Conservation (phyloP, 106 monocot genomes). For the Narthecium ossifragum region DNA sequence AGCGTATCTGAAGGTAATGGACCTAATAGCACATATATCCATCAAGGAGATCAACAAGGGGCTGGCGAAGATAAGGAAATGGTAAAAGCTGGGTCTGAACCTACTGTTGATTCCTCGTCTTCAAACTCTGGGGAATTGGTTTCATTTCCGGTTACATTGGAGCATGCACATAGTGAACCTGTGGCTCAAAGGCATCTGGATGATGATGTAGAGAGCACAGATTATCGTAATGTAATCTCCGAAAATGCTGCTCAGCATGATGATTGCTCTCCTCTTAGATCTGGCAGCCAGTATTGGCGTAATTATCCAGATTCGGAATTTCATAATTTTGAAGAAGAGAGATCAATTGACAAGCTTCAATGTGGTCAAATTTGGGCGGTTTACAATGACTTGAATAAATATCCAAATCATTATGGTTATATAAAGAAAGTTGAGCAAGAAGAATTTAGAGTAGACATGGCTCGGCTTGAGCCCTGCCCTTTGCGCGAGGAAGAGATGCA, state of each 20-base stretch:
- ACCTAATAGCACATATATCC: not conserved
- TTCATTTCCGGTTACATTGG: not conserved
- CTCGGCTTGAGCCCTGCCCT: conserved; percentile 61
- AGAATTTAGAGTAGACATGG: conserved; percentile 30
- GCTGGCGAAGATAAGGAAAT: not conserved
- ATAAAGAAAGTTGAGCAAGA: conserved; percentile 38
- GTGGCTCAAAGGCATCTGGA: not conserved
- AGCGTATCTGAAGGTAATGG: conserved; percentile 4
- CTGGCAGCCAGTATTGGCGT: not conserved
- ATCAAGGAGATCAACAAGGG: not conserved
- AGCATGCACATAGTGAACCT: not conserved
- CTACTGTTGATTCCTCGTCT: conserved; percentile 10
- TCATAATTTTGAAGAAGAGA: conserved; percentile 41
- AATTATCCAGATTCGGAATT: conserved; percentile 58
- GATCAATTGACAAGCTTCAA: conserved; percentile 35
- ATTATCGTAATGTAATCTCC: not conserved
- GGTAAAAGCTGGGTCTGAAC: not conserved
- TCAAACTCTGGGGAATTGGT: not conserved
- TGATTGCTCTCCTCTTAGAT: not conserved
- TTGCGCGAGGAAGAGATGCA: conserved; percentile 15
- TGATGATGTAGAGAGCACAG: not conserved
- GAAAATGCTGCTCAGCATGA: not conserved
- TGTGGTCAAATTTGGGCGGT: conserved; percentile 85
- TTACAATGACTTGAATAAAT: conserved; percentile 59
- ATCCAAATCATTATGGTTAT: conserved; percentile 66